Evolutionary conservation across 805 yeast species (phyloP), one percentile per base, ranked within the genome.

Genomic region (Saccharomyces eubayanus): DNA sequence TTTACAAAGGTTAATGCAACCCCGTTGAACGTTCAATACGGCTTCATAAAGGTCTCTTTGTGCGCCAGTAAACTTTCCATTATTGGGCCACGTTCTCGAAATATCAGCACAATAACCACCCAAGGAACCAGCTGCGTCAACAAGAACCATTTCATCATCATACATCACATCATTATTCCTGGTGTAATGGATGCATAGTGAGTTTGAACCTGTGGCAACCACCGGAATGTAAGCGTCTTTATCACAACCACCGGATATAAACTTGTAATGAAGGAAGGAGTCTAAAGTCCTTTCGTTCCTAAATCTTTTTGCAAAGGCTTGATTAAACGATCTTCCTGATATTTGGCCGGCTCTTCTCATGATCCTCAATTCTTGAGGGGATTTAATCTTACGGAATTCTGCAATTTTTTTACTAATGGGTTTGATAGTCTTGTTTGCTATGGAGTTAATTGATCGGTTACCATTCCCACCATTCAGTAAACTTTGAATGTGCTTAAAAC

Each of bases 91-190:
- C 0, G 97, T 86, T 58, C 99, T 78, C 1, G 98, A 91, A 48
- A 94, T 94, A 70, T 94, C 99, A 0, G 97, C 84, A 65, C 96
- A 84, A 69, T 94, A 94, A 1, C 97, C 97, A 45, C 98, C 99
- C 46, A 85, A 68, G 50, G 87, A 79, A 4, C 98, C 99, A 0
- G 96, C 95, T 3, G 98, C 98, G 70, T 94, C 99, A 2, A 94
- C 90, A 29, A 94, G 79, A 6, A 90, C 96, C 76, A 88, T 72
- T 57, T 92, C 97, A 58, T 84, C 89, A 46, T 80, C 78, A 54
- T 79, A 79, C 57, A 94, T 76, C 11, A 86, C 70, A 64, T 89
- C 96, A 69, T 94, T 96, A 64, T 94, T 94, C 55, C 96, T 76
- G 0, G 96, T 91, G 68, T 94, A 94, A 70, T 94, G 99, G 55